Base-by-base conservation (phyloP, 805 yeast species). In the Ogataea saltuana region DNA sequence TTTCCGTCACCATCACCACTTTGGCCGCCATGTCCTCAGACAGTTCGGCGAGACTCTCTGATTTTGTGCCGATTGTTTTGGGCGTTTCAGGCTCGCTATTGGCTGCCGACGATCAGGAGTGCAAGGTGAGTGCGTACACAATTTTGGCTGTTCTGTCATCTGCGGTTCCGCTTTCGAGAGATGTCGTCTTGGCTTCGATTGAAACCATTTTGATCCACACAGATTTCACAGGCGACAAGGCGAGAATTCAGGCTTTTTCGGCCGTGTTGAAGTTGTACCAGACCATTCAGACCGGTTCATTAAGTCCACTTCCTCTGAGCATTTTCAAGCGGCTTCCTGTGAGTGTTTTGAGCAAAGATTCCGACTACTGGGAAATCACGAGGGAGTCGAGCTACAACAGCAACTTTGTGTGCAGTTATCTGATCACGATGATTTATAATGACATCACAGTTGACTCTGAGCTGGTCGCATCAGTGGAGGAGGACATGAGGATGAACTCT, bases 101-200 rank as follows among this genome's bases (percentile, higher is more conserved):
- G 47, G 65, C 67, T 2, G 68, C 79, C 6, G 45, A 65, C 10
- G 66, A 65, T 42, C 65, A 70, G 7, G 95, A 88, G 55, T 74
- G 83, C 39, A 93, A 86, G 61, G 74, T 88, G 46, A 83, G 96
- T 15, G 88, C 91, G 2, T 91, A 87, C 61, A 85, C 96, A 36
- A 71, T 89, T 11, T 60, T 91, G 18, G 78, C 91, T 0, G 96
- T 91, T 2, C 68, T 90, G 39, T 76, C 85, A 5, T 73, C 91
- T 3, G 83, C 91, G 34, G 74, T 82, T 37, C 84, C 88, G 6
- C 71, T 93, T 30, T 70, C 78, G 6, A 70, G 64, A 50, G 72
- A 73, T 11, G 76, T 85, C 12, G 64, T 80, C 13, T 64, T 74
- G 39, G 88, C 89, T 5, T 78, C 86, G 1, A 70, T 77, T 25